Conservation (phyloP, 495 filamentous ascomycete genomes). For the Cetradonia linearis region DNA sequence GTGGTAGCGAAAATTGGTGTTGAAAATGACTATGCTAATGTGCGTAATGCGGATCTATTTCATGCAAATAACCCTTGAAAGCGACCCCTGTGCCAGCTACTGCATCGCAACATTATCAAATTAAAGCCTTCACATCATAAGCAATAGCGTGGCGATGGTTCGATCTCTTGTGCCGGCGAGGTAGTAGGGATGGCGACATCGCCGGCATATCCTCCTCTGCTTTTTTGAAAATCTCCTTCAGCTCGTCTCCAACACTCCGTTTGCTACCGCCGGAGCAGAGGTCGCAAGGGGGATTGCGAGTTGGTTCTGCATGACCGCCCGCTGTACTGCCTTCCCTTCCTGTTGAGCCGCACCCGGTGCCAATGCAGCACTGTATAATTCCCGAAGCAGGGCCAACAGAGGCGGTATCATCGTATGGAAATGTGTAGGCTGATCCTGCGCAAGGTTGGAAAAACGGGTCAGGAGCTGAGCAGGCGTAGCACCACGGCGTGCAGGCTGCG, state of each 20-base stretch:
- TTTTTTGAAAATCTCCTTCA: constrained; percentile 1
- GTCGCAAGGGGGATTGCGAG: background rate
- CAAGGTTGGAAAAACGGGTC: constrained; percentile 12
- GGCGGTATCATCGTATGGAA: constrained; percentile 8
- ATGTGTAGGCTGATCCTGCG: constrained; percentile 7
- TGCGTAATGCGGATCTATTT: background rate
- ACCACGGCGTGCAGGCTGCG: constrained; percentile 9
- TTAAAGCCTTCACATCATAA: background rate
- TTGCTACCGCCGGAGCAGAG: constrained; percentile 6
- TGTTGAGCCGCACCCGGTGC: background rate
- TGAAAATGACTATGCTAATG: background rate
- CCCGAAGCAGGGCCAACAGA: constrained; percentile 6
- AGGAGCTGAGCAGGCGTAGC: constrained; percentile 6
- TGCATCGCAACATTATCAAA: background rate
- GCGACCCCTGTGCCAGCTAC: background rate
- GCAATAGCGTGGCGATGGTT: background rate
- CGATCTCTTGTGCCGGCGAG: background rate
- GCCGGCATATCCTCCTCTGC: background rate
- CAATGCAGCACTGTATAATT: constrained; percentile 9
- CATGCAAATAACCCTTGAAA: background rate
- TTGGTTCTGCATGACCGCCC: background rate
- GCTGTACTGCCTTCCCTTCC: constrained; percentile 10
- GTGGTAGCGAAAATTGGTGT: no score
- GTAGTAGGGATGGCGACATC: background rate
- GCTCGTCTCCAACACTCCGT: background rate